phyloP scores from a whole-genome alignment of 202 grass and related monocot species.

The Setaria italica region DNA sequence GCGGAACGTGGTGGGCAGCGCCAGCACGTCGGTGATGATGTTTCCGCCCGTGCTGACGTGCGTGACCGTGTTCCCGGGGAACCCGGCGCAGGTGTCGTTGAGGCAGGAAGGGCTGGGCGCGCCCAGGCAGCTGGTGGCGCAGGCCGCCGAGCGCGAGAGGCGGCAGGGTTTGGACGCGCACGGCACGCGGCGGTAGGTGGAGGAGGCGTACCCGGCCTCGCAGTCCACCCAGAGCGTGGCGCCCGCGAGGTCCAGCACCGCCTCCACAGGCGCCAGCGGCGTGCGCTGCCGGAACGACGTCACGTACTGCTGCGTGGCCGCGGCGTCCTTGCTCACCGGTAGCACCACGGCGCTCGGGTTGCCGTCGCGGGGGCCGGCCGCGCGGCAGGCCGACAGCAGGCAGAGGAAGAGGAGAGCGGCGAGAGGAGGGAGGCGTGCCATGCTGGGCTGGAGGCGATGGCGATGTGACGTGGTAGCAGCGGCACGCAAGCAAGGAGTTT shows the following conservation, averaged over 20 bases:
- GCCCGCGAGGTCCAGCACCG: conserved; percentile 67
- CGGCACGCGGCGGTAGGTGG: conserved; percentile 60
- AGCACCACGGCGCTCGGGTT: conserved; percentile 55
- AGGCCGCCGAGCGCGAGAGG: conserved; percentile 43
- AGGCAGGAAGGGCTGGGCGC: conserved; percentile 57
- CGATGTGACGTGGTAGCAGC: background rate
- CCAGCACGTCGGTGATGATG: conserved; percentile 66
- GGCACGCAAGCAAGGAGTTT: background rate
- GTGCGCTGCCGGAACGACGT: conserved; percentile 62
- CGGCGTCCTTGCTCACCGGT: conserved; percentile 58
- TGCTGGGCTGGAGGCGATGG: conserved; percentile 2
- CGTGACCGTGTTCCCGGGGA: conserved; percentile 62
- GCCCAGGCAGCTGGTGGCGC: conserved; percentile 43
- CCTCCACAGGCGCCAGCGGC: conserved; percentile 51
- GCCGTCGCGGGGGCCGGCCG: background rate
- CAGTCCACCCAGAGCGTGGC: conserved; percentile 74
- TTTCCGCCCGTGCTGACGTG: conserved; percentile 52
- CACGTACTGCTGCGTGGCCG: conserved; percentile 69
- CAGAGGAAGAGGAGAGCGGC: conserved; percentile 7
- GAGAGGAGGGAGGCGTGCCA: conserved; percentile 38
- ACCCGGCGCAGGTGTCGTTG: conserved; percentile 71
- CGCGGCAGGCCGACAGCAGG: conserved; percentile 2
- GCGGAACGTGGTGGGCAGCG: conserved; percentile 66
- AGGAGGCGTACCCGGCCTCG: conserved; percentile 60
- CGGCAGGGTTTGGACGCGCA: conserved; percentile 62